phyloP scores from a whole-genome alignment of 768 basidiomycete genomes.

The Rhodotorula diobovata region DNA sequence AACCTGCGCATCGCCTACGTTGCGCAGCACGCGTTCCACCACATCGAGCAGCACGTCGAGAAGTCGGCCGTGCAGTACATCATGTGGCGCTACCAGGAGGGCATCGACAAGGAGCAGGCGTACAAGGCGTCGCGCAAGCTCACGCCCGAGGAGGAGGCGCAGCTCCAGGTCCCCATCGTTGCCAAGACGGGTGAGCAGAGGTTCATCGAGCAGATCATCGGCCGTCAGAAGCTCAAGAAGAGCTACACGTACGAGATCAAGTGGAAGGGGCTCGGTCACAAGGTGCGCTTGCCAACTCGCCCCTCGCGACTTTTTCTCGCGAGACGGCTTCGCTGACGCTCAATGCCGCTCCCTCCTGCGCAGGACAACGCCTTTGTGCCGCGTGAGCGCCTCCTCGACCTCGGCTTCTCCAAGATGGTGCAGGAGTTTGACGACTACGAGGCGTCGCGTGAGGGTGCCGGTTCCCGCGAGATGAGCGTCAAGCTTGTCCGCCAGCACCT shows the following conservation, averaged over 20 bases:
- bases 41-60: slow-evolving; percentile 84
- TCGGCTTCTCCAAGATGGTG: slow-evolving; percentile 82
- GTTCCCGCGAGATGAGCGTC: slow-evolving; percentile 75
- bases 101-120: slow-evolving; percentile 88
- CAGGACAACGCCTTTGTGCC: slow-evolving; percentile 86
- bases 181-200: slow-evolving; percentile 76
- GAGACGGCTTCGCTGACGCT: not conserved
- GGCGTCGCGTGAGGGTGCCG: slow-evolving; percentile 90
- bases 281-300: slow-evolving; percentile 16
- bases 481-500: slow-evolving; percentile 82
- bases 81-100: slow-evolving; percentile 98
- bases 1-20: slow-evolving; percentile 91
- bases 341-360: slow-evolving; percentile 55
- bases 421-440: slow-evolving; percentile 96
- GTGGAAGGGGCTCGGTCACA: slow-evolving; percentile 50
- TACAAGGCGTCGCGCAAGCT: slow-evolving; percentile 88
- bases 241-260: slow-evolving; percentile 78
- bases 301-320: not conserved
- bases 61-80: slow-evolving; percentile 96
- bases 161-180: slow-evolving; percentile 79
- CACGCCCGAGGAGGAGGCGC: slow-evolving; percentile 73
- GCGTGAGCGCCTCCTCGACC: slow-evolving; percentile 75
- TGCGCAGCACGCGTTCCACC: slow-evolving; percentile 96
- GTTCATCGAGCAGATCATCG: slow-evolving; percentile 57
- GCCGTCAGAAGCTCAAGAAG: slow-evolving; percentile 96